phyloP scores from a whole-genome alignment of 2,329 filamentous ascomycete genomes.

The Cercospora zeina region DNA sequence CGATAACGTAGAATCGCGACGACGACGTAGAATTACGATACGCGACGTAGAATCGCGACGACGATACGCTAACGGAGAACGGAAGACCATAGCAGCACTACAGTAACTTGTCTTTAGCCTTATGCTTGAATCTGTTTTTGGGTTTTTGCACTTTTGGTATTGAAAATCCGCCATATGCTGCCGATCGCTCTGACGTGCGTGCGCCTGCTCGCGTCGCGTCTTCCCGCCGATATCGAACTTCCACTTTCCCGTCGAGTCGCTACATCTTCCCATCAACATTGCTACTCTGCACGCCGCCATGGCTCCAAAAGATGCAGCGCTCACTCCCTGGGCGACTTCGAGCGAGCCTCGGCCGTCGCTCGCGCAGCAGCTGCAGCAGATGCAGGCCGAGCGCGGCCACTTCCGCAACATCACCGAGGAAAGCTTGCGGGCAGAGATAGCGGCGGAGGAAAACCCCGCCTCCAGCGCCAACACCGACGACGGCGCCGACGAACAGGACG shows the following conservation, averaged over 20 bases:
- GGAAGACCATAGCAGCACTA: no score
- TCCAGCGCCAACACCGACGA: constrained; percentile 50
- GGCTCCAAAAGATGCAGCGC: constrained; percentile 51
- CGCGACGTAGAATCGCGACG: no score
- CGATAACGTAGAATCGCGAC: no score
- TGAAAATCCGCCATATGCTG: no score
- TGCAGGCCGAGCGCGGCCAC: constrained; percentile 75
- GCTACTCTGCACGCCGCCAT: background rate
- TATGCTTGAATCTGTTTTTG: no score
- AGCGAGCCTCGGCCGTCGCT: constrained; percentile 62
- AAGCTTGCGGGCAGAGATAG: constrained; percentile 68
- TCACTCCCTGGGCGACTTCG: constrained; percentile 62
- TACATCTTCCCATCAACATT: background rate
- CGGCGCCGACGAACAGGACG: constrained; percentile 41
- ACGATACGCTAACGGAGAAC: no score
- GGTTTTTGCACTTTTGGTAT: no score
- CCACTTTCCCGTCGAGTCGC: background rate
- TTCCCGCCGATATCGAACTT: background rate
- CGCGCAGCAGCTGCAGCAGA: constrained; percentile 73
- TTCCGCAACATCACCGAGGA: constrained; percentile 79
- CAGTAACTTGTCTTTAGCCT: no score
- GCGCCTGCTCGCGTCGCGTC: constrained; percentile 6
- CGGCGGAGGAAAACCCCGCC: constrained; percentile 45
- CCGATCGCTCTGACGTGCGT: background rate
- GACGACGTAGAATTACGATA: no score